Evolutionary conservation across 257 asterid genomes (phyloP).

Genomic region (Linderniella brevidens): DNA sequence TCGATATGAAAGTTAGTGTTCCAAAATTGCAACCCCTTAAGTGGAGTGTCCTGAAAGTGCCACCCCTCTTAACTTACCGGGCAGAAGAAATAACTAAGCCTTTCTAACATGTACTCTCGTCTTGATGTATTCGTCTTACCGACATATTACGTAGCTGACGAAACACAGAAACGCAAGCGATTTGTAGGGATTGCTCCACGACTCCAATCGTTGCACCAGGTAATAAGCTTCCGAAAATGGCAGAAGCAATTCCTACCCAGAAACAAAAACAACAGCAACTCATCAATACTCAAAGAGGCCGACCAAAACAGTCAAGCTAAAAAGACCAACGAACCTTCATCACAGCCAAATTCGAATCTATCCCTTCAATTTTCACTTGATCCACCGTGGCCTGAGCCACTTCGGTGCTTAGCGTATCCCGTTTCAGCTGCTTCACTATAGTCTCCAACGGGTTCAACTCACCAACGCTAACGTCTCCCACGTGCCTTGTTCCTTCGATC

Average conservation of each 20-base stretch:
- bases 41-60: too few species aligned
- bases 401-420: conserved; percentile 66
- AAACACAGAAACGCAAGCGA: conserved; percentile 41
- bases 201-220: conserved; percentile 38
- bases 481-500: conserved; percentile 26
- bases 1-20: too few species aligned
- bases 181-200: conserved; percentile 72
- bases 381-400: conserved; percentile 90
- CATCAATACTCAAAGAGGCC: conserved; percentile 10
- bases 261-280: conserved; percentile 9
- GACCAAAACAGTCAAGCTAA: conserved; percentile 9
- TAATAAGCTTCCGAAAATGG: conserved; percentile 33
- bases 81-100: conserved; percentile 1
- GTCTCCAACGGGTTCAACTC: conserved; percentile 71
- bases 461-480: conserved; percentile 53
- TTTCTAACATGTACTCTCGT: conserved; percentile 2
- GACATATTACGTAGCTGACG: conserved; percentile 37
- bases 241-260: conserved; percentile 56
- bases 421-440: conserved; percentile 56
- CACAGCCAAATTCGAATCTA: conserved; percentile 75
- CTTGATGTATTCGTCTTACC: conserved; percentile 21
- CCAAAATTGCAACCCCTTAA: too few species aligned
- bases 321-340: conserved; percentile 41
- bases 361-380: conserved; percentile 91
- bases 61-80: too few species aligned